Base-by-base conservation (phyloP, 2,329 filamentous ascomycete genomes). In the Cladophialophora bantiana region DNA sequence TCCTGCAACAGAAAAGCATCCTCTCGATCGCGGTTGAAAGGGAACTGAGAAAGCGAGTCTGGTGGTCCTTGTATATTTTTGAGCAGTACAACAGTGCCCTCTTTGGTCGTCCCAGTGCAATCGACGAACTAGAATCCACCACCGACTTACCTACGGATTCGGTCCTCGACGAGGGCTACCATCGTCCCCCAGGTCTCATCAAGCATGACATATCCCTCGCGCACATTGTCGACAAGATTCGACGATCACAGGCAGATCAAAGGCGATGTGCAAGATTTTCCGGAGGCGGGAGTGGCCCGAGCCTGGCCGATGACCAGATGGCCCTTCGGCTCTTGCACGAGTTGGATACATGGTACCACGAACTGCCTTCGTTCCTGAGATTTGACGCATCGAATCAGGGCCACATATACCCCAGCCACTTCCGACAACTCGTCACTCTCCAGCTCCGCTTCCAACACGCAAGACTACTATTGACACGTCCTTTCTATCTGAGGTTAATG, bases 11-110 rank as follows among this genome's bases (percentile, higher is more conserved):
- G 40, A 42, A 42, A 18, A 42, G 40, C 10, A n/a, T 42, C 40
- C 40, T 42, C 5, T 42, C 40, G 15, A 42, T 13, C 7, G 40
- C 40, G 7, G 40, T 42, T 4, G 40, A 42, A 13, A n/a, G 40
- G 40, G 40, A 42, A n/a, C 18, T 42, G 40, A 42, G 40, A n/a
- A 42, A 42, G 40, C 40, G 40, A 1, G 40, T 18, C 3, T 42
- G 40, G 40, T 42, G 40, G 40, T 42, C 40, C 2, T 7, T 42
- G 40, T 42, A 42, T n/a, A n/a, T 42, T 10, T 42, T n/a, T n/a
- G 40, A 42, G 40, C 40, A 42, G 40, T 42, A 42, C 15, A 42
- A 42, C 15, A 42, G 40, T n/a, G 40, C 40, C 40, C 40, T 42
- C 15, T 42, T 42, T n/a, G 40, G 40, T 5, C 40, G 40, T 1